Base-by-base conservation (phyloP, 139 green algal species). In the Chlamydomonas schloesseri region DNA sequence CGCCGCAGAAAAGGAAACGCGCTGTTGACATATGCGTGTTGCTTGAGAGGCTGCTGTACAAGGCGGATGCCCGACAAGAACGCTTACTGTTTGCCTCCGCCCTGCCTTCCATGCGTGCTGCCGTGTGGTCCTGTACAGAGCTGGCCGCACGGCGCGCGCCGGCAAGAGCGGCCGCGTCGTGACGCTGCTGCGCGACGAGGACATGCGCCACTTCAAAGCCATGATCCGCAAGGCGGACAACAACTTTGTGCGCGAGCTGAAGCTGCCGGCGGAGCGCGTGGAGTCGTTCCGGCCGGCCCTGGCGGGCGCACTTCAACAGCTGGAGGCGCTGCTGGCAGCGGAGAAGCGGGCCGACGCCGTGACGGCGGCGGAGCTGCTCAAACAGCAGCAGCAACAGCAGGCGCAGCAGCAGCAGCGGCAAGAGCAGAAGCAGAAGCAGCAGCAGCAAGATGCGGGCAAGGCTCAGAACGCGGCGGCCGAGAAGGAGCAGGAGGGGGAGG, bases 141-240 rank as follows among this genome's bases (percentile, higher is more conserved):
- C 94, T 0, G 96, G 96, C 2, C 94, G 96, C 55, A 98, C 96
- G 11, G 96, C 96, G 0, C 89, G 96, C n/a, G 96, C 96, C 20
- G 96, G 96, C 21, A 80, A 86, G 14, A 13, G 55, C 3, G 95
- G 95, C 0, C 46, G 77, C 9, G 94, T 95, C 65, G 94, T 94
- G 88, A 97, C 94, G 0, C 83, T 99, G 50, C 87, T 99, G 46
- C 92, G 93, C 26, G 86, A 88, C 29, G 93, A 98, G 85, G 96
- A 99, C 55, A 94, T 98, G 64, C 87, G 88, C 28, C 95, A 98
- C 81, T 99, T 99, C 93, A 97, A 96, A 76, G 79, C 53, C 67
- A 95, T 97, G 94, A 87, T 97, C 67, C 89, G 93, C 47, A 98
- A 98, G 89, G 94, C 93, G 31, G 95, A 97, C 89, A 98, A 98